Evolutionary conservation across 1,139 yeast genomes (phyloP).

Genomic region (Geotrichum fermentans): DNA sequence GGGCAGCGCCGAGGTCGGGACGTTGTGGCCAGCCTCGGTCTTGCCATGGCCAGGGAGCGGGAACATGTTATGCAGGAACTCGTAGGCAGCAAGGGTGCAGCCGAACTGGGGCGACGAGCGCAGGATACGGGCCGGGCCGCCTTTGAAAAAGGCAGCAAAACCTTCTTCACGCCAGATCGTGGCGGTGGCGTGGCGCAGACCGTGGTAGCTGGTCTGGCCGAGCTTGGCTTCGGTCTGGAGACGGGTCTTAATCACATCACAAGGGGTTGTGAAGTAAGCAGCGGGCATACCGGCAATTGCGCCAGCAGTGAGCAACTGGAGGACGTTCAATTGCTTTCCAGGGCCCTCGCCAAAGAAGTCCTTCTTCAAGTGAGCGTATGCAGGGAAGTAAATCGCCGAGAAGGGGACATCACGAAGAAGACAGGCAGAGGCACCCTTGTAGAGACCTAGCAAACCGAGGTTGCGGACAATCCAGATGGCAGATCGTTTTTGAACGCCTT

Average conservation of each 20-base stretch:
- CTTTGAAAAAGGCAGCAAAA: constrained; percentile 83
- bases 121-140: constrained; percentile 90
- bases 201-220: constrained; percentile 72
- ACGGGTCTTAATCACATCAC: constrained; percentile 93
- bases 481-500: constrained; percentile 41
- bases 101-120: constrained; percentile 98
- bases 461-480: constrained; percentile 74
- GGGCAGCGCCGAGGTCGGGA: constrained; percentile 35
- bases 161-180: constrained; percentile 78
- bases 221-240: constrained; percentile 77
- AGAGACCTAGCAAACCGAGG: constrained; percentile 78
- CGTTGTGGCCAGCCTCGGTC: constrained; percentile 43
- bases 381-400: constrained; percentile 94
- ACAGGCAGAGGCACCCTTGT: constrained; percentile 93
- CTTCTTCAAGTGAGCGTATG: constrained; percentile 88
- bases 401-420: constrained; percentile 92
- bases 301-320: constrained; percentile 83
- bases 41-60: constrained; percentile 45
- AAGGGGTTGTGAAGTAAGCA: constrained; percentile 92
- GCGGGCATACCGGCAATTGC: constrained; percentile 98
- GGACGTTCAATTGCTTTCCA: constrained; percentile 55
- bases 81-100: constrained; percentile 93
- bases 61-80: constrained; percentile 61
- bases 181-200: constrained; percentile 69
- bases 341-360: constrained; percentile 83